phyloP scores from a whole-genome alignment of 1,139 yeast genomes.

The Debaryomyces singareniensis region DNA sequence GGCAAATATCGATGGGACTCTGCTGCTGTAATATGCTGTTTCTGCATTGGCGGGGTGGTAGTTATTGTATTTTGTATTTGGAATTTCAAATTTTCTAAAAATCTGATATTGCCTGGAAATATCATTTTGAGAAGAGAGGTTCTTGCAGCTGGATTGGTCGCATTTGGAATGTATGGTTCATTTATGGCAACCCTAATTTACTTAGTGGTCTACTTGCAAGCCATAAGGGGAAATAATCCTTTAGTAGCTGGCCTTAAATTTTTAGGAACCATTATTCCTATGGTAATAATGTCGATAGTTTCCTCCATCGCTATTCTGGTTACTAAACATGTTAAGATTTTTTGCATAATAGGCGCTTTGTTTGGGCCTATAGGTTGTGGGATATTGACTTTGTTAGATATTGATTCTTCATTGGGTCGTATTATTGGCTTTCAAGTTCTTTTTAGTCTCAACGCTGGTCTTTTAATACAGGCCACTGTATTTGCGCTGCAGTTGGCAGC shows the following conservation, averaged over 20 bases:
- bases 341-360: constrained; percentile 37
- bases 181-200: constrained; percentile 41
- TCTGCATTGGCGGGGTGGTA: constrained; percentile 48
- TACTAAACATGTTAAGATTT: constrained; percentile 44
- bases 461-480: constrained; percentile 45
- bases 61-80: constrained; percentile 36
- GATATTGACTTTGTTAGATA: constrained; percentile 33
- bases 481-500: constrained; percentile 50
- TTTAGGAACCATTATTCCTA: constrained; percentile 48
- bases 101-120: constrained; percentile 43
- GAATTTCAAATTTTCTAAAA: constrained; percentile 39
- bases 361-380: constrained; percentile 51
- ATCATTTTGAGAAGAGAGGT: constrained; percentile 32
- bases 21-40: constrained; percentile 47
- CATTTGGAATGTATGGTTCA: constrained; percentile 34
- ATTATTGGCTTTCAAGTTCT: constrained; percentile 50
- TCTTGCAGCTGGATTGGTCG: constrained; percentile 29
- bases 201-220: constrained; percentile 52
- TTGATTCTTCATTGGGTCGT: constrained; percentile 25
- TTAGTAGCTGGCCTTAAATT: constrained; percentile 54
- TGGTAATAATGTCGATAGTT: constrained; percentile 40
- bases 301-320: constrained; percentile 42
- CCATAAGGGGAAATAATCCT: constrained; percentile 40
- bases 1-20: constrained; percentile 35
- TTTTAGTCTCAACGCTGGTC: constrained; percentile 51